These are phyloP conservation scores for Quercus mongolica DNA, from an alignment of 306 rosid species.

Conservation along the genomic window DNA sequence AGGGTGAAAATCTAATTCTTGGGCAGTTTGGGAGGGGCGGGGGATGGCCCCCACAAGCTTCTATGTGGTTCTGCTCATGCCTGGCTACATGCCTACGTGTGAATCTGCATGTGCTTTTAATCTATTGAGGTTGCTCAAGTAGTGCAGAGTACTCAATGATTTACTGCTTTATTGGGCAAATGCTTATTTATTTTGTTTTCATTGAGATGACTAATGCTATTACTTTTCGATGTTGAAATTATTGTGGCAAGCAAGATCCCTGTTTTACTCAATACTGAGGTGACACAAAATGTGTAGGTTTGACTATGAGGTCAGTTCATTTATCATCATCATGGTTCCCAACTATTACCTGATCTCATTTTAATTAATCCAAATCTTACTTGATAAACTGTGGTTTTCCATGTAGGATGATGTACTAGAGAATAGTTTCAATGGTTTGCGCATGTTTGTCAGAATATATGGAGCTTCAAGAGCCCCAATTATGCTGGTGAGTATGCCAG, in stretches of 20 bases:
- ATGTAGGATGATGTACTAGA: conserved; percentile 89
- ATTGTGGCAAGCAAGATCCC: conserved; percentile 21
- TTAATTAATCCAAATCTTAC: neutral
- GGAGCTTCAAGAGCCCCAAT: conserved; percentile 76
- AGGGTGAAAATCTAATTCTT: no score
- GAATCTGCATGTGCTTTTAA: neutral
- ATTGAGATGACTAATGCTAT: conserved; percentile 17
- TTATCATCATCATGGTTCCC: neutral
- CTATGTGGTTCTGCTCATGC: no score
- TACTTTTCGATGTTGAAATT: conserved; percentile 10
- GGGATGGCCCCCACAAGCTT: no score
- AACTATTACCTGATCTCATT: neutral
- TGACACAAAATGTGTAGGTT: conserved; percentile 55
- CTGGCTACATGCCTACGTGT: neutral
- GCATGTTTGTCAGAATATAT: conserved; percentile 76
- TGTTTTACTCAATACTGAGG: conserved; percentile 30
- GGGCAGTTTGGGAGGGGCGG: no score
- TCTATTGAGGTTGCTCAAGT: neutral
- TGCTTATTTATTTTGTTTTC: conserved; percentile 1
- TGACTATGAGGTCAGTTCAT: conserved; percentile 82
- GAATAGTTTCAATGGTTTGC: conserved; percentile 76
- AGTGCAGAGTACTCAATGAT: neutral
- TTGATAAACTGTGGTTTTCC: neutral
- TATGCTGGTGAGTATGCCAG: conserved; percentile 59
- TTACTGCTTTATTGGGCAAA: neutral